Evolutionary conservation across 2,329 filamentous ascomycete species (phyloP), one percentile per base, ranked within the genome.

Genomic region (Neurospora sp.): DNA sequence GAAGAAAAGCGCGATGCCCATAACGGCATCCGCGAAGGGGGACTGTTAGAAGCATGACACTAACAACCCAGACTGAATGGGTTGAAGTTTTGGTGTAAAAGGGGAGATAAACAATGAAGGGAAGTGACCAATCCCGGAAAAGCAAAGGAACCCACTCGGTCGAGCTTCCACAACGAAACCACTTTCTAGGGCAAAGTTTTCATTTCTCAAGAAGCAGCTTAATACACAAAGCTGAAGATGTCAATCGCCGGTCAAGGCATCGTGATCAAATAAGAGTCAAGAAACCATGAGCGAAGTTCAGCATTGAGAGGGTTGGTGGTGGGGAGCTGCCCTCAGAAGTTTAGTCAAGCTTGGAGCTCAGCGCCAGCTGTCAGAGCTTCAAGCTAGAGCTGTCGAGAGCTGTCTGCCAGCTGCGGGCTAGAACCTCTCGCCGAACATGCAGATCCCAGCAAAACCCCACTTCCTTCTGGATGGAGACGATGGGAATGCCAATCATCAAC

Each of bases 81-180:
- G 67, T 67, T 69, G 66, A 58, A 69, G 68, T 23, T 69, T 70
- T 73, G 52, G 52, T 62, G 52, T 17, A 33, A 62, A 58, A 58
- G 52, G 52, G 52, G 52, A 58, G 52, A 33, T 62, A 62, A 62
- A 62, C 52, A 62, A 33, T 17, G 23, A 17, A 58, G 23, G 9
- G 6, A 33, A 33, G 46, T 52, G 52, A n/a, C 67, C 52, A 52
- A 40, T 42, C 36, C 23, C 72, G 70, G 39, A 70, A 66, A 58
- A 58, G 13, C 23, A 58, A 2, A 13, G 11, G 46, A 58, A 28
- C 23, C 52, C 52, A 62, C 52, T 33, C 11, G 11, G 6, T 33
- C 52, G 6, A 62, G 52, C 52, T 62, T 58, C 11, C 52, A 62
- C 52, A 28, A 33, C 13, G 2, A 62, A 15, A 62, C 11, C 13